Evolutionary conservation across 805 yeast species (phyloP).

Genomic region (Zygosaccharomyces pseudorouxii): DNA sequence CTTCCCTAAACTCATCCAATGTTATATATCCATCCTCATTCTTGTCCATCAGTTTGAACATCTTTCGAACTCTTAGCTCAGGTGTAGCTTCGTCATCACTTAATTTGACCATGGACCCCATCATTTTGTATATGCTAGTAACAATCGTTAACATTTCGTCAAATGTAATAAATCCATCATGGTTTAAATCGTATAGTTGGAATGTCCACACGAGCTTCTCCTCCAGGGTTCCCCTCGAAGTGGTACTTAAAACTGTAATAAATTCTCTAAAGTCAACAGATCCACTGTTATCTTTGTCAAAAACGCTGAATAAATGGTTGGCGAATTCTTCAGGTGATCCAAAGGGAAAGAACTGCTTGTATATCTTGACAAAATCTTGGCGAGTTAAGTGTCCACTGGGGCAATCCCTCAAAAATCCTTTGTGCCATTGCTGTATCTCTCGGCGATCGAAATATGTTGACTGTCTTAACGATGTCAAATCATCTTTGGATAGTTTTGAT

Average conservation of each 20-base stretch:
- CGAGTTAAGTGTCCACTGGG: slow-evolving; percentile 84
- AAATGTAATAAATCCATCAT: slow-evolving; percentile 69
- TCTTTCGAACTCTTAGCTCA: slow-evolving; percentile 76
- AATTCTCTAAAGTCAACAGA: slow-evolving; percentile 89
- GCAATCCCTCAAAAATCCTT: slow-evolving; percentile 91
- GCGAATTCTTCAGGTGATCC: slow-evolving; percentile 95
- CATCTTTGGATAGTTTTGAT: slow-evolving; percentile 87
- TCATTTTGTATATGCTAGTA: slow-evolving; percentile 85
- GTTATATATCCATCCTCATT: slow-evolving; percentile 64
- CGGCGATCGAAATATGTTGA: slow-evolving; percentile 89
- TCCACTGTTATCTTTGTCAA: slow-evolving; percentile 77
- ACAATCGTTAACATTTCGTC: slow-evolving; percentile 78
- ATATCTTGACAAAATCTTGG: slow-evolving; percentile 85
- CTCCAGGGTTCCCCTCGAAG: slow-evolving; percentile 78
- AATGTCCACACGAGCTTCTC: slow-evolving; percentile 90
- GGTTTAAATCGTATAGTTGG: slow-evolving; percentile 76
- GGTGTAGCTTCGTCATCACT: slow-evolving; percentile 92
- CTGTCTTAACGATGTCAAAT: slow-evolving; percentile 71
- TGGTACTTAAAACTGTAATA: slow-evolving; percentile 78
- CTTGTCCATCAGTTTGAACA: slow-evolving; percentile 70
- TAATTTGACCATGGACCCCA: slow-evolving; percentile 86
- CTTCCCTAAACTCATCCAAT: slow-evolving; percentile 79
- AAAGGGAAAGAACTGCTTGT: slow-evolving; percentile 95
- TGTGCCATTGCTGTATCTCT: slow-evolving; percentile 97
- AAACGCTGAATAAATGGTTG: slow-evolving; percentile 79